Conservation (phyloP, 768 basidiomycete genomes). For the Suillus ampliporus region DNA sequence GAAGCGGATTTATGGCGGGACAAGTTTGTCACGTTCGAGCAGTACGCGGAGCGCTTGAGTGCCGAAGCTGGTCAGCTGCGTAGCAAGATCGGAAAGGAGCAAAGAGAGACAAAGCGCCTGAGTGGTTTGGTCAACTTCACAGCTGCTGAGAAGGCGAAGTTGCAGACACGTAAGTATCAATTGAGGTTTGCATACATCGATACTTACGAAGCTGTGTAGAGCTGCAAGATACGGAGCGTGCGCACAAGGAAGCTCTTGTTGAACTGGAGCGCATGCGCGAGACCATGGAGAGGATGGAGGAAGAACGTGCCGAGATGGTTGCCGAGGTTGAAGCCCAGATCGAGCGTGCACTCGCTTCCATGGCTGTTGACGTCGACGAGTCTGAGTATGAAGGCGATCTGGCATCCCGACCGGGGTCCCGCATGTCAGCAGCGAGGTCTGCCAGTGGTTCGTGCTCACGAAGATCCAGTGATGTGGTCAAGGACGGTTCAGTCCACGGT, state of each 20-base stretch:
- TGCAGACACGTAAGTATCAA: slow-evolving; percentile 72
- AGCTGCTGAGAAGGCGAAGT: slow-evolving; percentile 75
- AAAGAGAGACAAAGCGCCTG: slow-evolving; percentile 84
- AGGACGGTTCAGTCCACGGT: slow-evolving; percentile 35
- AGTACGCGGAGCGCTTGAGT: slow-evolving; percentile 90
- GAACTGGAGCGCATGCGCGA: slow-evolving; percentile 86
- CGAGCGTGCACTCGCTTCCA: slow-evolving; percentile 82
- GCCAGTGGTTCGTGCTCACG: slow-evolving; percentile 57
- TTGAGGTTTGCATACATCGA: background rate
- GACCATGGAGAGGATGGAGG: slow-evolving; percentile 87
- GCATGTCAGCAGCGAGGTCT: slow-evolving; percentile 62
- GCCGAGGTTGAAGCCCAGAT: slow-evolving; percentile 94
- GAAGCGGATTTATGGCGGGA: slow-evolving; percentile 91
- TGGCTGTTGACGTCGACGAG: slow-evolving; percentile 78
- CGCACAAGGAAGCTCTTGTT: slow-evolving; percentile 78
- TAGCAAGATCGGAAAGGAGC: slow-evolving; percentile 89
- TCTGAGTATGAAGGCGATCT: slow-evolving; percentile 65
- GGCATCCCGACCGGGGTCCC: slow-evolving; percentile 72
- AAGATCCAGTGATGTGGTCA: slow-evolving; percentile 62
- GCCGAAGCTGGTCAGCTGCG: slow-evolving; percentile 85
- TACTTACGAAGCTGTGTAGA: slow-evolving; percentile 48
- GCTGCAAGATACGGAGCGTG: slow-evolving; percentile 79
- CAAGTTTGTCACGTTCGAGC: slow-evolving; percentile 93
- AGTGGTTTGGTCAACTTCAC: slow-evolving; percentile 80
- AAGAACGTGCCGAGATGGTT: slow-evolving; percentile 87